Evolutionary conservation across 1,284 basidiomycete species (phyloP).

Genomic region (Malassezia sp.): DNA sequence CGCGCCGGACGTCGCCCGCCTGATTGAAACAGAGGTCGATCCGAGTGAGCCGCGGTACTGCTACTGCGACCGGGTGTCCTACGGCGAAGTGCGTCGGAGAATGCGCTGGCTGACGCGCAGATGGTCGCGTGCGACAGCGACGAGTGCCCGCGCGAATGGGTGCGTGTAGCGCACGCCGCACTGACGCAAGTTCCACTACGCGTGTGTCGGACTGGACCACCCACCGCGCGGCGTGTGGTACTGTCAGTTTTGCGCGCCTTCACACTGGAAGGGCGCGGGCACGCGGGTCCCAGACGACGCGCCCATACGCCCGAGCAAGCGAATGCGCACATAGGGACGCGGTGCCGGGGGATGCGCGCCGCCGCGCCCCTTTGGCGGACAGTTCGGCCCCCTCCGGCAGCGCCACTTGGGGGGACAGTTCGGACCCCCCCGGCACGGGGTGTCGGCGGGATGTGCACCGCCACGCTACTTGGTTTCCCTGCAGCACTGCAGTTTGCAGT

Average conservation of each 20-base stretch:
- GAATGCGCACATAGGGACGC: no score
- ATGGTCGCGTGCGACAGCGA: slow-evolving; percentile 49
- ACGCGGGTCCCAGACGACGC: slow-evolving; percentile 21
- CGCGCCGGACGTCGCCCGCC: slow-evolving; percentile 6
- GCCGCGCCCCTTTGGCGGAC: no score
- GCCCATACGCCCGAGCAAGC: slow-evolving; percentile 2
- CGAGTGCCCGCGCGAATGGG: slow-evolving; percentile 51
- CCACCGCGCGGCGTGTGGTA: slow-evolving; percentile 37
- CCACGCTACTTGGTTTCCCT: no score
- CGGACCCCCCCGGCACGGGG: no score
- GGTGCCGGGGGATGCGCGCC: no score
- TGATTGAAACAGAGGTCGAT: slow-evolving; percentile 32
- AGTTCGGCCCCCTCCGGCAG: no score
- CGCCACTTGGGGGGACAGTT: no score
- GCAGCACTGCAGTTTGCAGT: no score
- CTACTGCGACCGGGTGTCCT: slow-evolving; percentile 51
- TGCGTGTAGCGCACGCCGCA: no score
- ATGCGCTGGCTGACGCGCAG: slow-evolving; percentile 7
- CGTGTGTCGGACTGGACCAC: slow-evolving; percentile 30
- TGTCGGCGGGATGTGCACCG: no score
- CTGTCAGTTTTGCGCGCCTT: slow-evolving; percentile 43
- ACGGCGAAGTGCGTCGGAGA: slow-evolving; percentile 47
- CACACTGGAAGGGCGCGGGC: slow-evolving; percentile 31
- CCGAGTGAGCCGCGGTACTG: slow-evolving; percentile 52
- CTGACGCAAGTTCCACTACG: slow-evolving; percentile 32